These are phyloP conservation scores for Sporodiniella umbellata DNA, from an alignment of 371 early-diverging fungal genomes.

Conservation along the genomic window DNA sequence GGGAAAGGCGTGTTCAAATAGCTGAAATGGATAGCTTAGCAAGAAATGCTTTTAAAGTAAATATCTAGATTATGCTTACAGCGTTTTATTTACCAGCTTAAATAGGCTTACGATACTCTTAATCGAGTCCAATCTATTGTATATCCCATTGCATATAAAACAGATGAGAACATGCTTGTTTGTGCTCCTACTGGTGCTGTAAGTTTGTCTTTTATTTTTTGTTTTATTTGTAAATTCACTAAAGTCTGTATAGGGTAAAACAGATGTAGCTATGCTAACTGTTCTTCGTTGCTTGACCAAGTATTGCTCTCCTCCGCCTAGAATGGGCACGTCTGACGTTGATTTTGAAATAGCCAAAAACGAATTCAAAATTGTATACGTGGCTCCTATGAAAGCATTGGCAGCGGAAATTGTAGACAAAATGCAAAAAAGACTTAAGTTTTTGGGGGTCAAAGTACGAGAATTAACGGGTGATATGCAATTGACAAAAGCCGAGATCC, in stretches of 20 bases:
- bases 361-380: constrained; percentile 96
- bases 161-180: constrained; percentile 97
- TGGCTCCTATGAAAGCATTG: constrained; percentile 99
- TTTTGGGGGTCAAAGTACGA: constrained; percentile 82
- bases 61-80: background rate
- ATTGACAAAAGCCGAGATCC: constrained; percentile 88
- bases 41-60: constrained; percentile 72
- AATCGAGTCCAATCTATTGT: constrained; percentile 96
- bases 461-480: constrained; percentile 98
- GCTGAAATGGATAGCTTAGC: constrained; percentile 71
- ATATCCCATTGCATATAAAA: constrained; percentile 87
- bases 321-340: constrained; percentile 35
- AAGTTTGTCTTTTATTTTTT: constrained; percentile 33
- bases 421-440: constrained; percentile 80
- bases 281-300: constrained; percentile 78
- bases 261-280: constrained; percentile 96
- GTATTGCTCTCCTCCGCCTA: constrained; percentile 56
- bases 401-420: constrained; percentile 97
- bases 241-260: constrained; percentile 97
- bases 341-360: constrained; percentile 60
- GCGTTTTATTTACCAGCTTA: background rate
- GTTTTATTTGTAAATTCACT: constrained; percentile 21
- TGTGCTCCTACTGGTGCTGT: constrained; percentile 99
- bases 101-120: constrained; percentile 75
- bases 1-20: constrained; percentile 61